phyloP scores from a whole-genome alignment of 2,329 filamentous ascomycete species.

The Cladosporium phlei region DNA sequence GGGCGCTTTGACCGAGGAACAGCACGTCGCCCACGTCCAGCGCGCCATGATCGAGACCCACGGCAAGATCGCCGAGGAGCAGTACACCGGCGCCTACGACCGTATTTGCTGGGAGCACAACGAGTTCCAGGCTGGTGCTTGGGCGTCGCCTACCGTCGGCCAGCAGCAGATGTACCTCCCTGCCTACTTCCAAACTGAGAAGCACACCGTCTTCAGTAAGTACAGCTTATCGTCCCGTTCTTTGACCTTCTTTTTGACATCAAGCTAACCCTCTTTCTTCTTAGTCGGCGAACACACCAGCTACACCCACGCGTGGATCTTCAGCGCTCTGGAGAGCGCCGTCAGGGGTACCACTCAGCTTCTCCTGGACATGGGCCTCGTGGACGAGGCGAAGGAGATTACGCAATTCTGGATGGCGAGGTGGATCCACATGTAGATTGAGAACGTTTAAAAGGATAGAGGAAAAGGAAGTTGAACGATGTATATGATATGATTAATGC shows the following conservation, averaged over 20 bases:
- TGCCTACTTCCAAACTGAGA: conserved; percentile 67
- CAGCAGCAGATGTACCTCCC: conserved; percentile 68
- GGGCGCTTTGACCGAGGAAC: conserved; percentile 48
- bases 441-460: too few relatives aligned
- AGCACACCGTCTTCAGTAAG: conserved; percentile 57
- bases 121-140: conserved; percentile 57
- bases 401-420: conserved; percentile 65
- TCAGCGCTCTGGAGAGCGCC: conserved; percentile 62
- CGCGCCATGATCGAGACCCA: conserved; percentile 66
- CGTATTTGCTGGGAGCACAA: conserved; percentile 63
- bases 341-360: conserved; percentile 62
- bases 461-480: too few relatives aligned
- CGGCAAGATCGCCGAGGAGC: conserved; percentile 53
- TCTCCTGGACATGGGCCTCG: conserved; percentile 59
- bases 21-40: conserved; percentile 60
- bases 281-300: conserved; percentile 56
- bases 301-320: conserved; percentile 69
- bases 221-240: not conserved
- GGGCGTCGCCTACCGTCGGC: conserved; percentile 54
- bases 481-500: too few relatives aligned
- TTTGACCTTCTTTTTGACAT: not conserved
- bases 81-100: conserved; percentile 62
- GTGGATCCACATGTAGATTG: conserved; percentile 50
- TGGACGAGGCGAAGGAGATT: conserved; percentile 64
- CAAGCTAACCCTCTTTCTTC: not conserved